A percentile compares a stretch with the other conserved stretches of the same genome.
phyloP scores from a whole-genome alignment of 2,329 filamentous ascomycete species.

The Pestalotiopsis sp. region DNA sequence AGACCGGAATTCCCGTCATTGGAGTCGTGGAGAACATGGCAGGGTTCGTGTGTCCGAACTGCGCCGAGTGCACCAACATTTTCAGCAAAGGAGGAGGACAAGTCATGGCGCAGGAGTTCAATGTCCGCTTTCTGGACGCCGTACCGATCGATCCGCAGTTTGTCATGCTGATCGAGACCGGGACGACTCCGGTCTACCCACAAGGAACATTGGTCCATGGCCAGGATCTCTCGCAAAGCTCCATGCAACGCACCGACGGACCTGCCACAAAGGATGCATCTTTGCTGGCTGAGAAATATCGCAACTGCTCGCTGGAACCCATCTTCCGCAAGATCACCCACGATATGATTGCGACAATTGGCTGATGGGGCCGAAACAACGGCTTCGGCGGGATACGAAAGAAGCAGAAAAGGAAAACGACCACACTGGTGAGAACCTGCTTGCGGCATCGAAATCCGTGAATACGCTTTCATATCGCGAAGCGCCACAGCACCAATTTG shows the following conservation, averaged over 20 bases:
- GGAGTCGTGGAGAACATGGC: constrained; percentile 98
- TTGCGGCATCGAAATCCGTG: neutral
- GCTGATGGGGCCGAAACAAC: constrained; percentile 20
- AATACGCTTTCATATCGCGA: too few species aligned
- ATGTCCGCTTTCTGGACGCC: constrained; percentile 78
- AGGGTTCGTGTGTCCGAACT: constrained; percentile 80
- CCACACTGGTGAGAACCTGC: neutral
- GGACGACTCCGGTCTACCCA: constrained; percentile 64
- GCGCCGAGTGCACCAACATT: constrained; percentile 85
- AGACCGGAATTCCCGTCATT: constrained; percentile 76
- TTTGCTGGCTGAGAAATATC: constrained; percentile 70
- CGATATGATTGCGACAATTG: constrained; percentile 42
- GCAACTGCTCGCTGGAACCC: constrained; percentile 66
- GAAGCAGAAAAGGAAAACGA: neutral
- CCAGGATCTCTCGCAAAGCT: constrained; percentile 46
- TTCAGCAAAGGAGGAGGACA: constrained; percentile 90
- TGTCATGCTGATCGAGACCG: constrained; percentile 80
- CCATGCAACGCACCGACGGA: constrained; percentile 22
- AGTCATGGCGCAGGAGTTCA: constrained; percentile 85
- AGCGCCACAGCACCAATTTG: too few species aligned
- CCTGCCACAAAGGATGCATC: constrained; percentile 36
- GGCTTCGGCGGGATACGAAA: neutral
- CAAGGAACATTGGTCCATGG: constrained; percentile 65
- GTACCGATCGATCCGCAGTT: constrained; percentile 95
- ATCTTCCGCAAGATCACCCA: constrained; percentile 67